Conservation (phyloP, 2,329 filamentous ascomycete genomes). For the Nothopassalora personata region DNA sequence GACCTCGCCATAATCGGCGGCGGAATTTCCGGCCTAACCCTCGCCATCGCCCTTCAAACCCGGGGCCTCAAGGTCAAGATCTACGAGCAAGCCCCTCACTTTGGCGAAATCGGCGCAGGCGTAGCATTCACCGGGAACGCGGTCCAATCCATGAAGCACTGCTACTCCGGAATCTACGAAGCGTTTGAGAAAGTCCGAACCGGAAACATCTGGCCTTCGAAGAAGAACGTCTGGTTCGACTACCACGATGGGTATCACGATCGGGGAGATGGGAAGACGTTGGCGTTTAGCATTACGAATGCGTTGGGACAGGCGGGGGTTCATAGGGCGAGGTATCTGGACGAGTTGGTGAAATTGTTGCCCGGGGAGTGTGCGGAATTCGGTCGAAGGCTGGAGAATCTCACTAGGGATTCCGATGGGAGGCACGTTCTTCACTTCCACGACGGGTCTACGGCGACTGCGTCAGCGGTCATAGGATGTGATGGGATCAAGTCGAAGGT, state of each 20-base stretch:
- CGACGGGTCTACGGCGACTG: conserved; percentile 41
- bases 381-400: conserved; percentile 28
- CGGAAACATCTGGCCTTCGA: conserved; percentile 34
- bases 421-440: conserved; percentile 28
- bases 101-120: conserved; percentile 56
- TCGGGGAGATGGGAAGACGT: conserved; percentile 11
- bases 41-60: conserved; percentile 49
- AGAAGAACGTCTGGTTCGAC: conserved; percentile 40
- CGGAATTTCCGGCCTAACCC: conserved; percentile 49
- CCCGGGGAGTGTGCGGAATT: conserved; percentile 34
- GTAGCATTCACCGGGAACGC: conserved; percentile 54
- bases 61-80: conserved; percentile 43
- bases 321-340: conserved; percentile 40
- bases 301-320: conserved; percentile 26
- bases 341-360: conserved; percentile 38
- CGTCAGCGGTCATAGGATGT: conserved; percentile 27
- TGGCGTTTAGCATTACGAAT: conserved; percentile 26
- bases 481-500: conserved; percentile 52
- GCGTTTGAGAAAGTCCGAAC: conserved; percentile 43
- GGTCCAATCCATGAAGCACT: conserved; percentile 48
- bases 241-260: conserved; percentile 35
- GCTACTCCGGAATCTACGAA: conserved; percentile 43
- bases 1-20: conserved; percentile 21
- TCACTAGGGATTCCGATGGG: conserved; percentile 25
- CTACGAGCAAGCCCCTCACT: conserved; percentile 52